These are phyloP conservation scores for Verticillium dahliae DNA, from an alignment of 2,329 filamentous ascomycete genomes.

Conservation along the genomic window DNA sequence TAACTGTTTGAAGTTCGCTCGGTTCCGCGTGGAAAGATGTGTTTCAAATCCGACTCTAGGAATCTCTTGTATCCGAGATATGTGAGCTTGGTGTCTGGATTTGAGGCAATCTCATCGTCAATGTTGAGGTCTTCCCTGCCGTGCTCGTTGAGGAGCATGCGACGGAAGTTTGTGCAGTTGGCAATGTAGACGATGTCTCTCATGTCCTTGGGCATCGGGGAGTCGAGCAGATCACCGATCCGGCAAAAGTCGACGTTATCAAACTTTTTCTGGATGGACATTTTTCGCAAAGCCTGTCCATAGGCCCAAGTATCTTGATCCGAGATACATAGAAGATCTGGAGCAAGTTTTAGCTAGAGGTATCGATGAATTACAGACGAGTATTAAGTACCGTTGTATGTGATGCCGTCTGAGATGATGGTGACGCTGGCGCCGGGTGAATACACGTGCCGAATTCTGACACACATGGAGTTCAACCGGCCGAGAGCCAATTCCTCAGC, in stretches of 20 bases:
- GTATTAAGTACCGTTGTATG: slow-evolving; percentile 17
- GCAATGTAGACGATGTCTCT: slow-evolving; percentile 17
- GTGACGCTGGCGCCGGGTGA: slow-evolving; percentile 17
- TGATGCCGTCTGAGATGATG: slow-evolving; percentile 34
- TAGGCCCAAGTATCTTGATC: slow-evolving; percentile 34
- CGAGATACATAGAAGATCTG: slow-evolving; percentile 31
- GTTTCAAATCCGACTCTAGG: slow-evolving; percentile 20
- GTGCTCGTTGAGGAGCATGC: slow-evolving; percentile 17
- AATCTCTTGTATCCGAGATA: slow-evolving; percentile 22
- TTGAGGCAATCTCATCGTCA: slow-evolving; percentile 19
- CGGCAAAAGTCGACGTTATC: slow-evolving; percentile 26
- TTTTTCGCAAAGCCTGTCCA: slow-evolving; percentile 25
- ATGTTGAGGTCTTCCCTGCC: slow-evolving; percentile 18
- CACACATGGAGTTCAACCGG: slow-evolving; percentile 19
- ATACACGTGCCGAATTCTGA: slow-evolving; percentile 18
- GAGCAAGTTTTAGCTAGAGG: neutral
- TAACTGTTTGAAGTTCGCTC: slow-evolving; percentile 11
- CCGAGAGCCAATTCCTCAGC: slow-evolving; percentile 21
- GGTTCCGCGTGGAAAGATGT: slow-evolving; percentile 12
- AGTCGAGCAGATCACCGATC: slow-evolving; percentile 26
- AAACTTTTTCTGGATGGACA: slow-evolving; percentile 23
- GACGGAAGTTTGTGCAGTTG: slow-evolving; percentile 21
- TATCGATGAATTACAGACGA: neutral
- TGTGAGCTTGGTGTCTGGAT: slow-evolving; percentile 19
- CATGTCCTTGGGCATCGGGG: slow-evolving; percentile 9